Evolutionary conservation across 2,329 filamentous ascomycete species (phyloP).

Genomic region (Botryotinia narcissicola): DNA sequence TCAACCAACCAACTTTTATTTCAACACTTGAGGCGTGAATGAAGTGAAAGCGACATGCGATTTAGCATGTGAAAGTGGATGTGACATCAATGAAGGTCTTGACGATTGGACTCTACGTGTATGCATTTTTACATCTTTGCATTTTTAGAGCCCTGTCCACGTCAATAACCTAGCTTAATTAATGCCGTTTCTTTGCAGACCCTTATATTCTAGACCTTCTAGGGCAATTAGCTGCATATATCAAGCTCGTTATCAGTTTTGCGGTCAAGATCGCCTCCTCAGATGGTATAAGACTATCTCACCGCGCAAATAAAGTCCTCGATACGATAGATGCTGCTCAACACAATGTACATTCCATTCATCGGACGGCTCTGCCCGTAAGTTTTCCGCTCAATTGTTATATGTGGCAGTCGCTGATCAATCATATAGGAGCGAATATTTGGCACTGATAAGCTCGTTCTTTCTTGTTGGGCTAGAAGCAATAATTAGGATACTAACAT

Average conservation of each 20-base stretch:
- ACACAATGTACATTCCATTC: conserved; percentile 42
- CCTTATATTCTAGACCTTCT: conserved; percentile 1
- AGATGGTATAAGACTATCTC: conserved; percentile 6
- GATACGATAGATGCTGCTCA: conserved; percentile 2
- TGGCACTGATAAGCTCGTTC: conserved; percentile 82
- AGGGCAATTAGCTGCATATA: background rate
- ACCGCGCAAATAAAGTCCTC: conserved; percentile 16
- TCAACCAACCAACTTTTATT: background rate
- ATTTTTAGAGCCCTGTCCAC: conserved; percentile 14
- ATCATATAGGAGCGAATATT: conserved; percentile 69
- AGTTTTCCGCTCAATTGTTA: conserved; percentile 22
- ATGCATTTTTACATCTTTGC: background rate
- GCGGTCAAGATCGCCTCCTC: background rate
- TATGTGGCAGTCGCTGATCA: conserved; percentile 16
- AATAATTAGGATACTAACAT: conserved; percentile 78
- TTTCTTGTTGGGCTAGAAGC: conserved; percentile 79
- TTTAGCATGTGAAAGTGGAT: conserved; percentile 21
- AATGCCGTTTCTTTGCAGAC: background rate
- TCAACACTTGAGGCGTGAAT: background rate
- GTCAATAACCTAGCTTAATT: conserved; percentile 9
- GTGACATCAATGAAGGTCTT: conserved; percentile 4
- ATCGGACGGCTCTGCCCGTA: conserved; percentile 44
- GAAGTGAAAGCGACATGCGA: background rate
- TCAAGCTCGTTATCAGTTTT: conserved; percentile 11
- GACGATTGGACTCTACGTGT: conserved; percentile 14